Base-by-base conservation (phyloP, 352 stramenopile genomes). In the Nothophytophthora sp. region DNA sequence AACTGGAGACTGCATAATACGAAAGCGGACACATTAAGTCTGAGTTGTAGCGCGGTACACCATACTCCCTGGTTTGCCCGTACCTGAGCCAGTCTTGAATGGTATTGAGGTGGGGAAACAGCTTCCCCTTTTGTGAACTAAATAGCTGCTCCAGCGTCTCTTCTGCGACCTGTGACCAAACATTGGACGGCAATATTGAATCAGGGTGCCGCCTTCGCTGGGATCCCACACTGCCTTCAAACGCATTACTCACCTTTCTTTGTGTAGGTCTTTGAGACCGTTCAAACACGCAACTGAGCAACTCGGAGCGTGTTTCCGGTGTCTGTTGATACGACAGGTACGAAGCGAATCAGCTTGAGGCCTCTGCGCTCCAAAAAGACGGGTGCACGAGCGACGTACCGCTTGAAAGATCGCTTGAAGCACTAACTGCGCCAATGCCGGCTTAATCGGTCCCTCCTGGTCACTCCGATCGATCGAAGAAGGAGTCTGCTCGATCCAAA, bases 31-130 rank as follows among this genome's bases (percentile, higher is more conserved):
- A 35, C 12, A 20, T 60, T 19, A 64, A 44, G 34, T 16, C 5
- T n/a, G n/a, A n/a, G n/a, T n/a, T n/a, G n/a, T n/a, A n/a, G n/a
- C n/a, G n/a, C n/a, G n/a, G n/a, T n/a, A n/a, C n/a, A n/a, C n/a
- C n/a, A n/a, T n/a, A n/a, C n/a, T n/a, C n/a, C n/a, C n/a, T n/a
- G n/a, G n/a, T n/a, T n/a, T n/a, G n/a, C n/a, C 8, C 49, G 46
- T 55, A 86, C 67, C 69, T 79, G 23, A 91, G 66, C 78, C 78
- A 91, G 39, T 91, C 76, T 54, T 91, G 73, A 45, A 89, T 67
- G 12, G 67, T 42, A 54, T 79, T 79, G 2, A 87, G 55, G 23
- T 85, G 71, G 2, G 63, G 60, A 15, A 69, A 61, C 5, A 86
- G 45, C 19, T 60, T 63, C 12, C 30, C 36, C 12, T 60, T 48